These are phyloP conservation scores for Trichosporon sp. DNA, from an alignment of 1,284 basidiomycete species.

Conservation along the genomic window DNA sequence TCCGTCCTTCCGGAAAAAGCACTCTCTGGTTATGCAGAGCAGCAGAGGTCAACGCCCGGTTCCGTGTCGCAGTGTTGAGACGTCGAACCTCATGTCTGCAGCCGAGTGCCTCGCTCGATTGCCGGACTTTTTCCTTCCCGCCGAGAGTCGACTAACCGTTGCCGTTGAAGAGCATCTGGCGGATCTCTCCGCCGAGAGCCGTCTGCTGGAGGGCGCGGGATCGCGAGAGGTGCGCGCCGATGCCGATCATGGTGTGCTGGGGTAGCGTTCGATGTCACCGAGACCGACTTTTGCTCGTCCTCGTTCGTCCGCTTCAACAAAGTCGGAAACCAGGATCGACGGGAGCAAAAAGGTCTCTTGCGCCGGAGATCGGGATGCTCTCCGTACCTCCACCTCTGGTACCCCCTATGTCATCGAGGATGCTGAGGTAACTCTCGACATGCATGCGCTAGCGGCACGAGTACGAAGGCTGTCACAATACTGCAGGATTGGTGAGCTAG, in stretches of 20 bases:
- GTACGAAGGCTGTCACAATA: not conserved
- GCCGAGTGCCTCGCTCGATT: not conserved
- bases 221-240: conserved; percentile 34
- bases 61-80: not conserved
- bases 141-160: conserved; percentile 6
- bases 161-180: conserved; percentile 40
- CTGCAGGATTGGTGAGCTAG: not conserved
- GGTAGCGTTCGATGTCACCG: not conserved
- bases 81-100: not conserved
- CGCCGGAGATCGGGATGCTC: not conserved
- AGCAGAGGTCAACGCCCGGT: no score
- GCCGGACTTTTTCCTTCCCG: not conserved
- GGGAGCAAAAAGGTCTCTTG: not conserved
- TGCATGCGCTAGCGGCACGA: not conserved
- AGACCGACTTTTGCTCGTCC: conserved; percentile 15
- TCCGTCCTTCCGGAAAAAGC: not conserved
- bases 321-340: not conserved
- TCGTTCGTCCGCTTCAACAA: not conserved
- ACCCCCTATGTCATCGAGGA: conserved; percentile 6
- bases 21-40: no score
- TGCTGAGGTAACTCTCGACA: not conserved
- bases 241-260: conserved; percentile 33
- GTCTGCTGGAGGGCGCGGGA: conserved; percentile 35
- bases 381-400: conserved; percentile 4
- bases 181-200: conserved; percentile 36